Base-by-base conservation (phyloP, 179 eudicot genomes). In the Silene coronaria region DNA sequence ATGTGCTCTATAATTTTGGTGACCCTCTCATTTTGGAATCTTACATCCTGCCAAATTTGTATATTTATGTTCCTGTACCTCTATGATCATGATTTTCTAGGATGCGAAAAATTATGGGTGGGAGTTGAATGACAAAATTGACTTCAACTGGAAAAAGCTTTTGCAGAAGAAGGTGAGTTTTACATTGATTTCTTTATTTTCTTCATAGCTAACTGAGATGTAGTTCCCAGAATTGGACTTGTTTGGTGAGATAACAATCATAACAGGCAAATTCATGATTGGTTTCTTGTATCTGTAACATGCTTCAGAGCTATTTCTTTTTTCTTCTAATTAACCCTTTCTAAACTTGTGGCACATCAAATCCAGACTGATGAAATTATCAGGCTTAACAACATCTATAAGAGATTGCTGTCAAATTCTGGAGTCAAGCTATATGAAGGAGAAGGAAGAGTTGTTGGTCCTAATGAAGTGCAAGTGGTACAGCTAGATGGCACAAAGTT, bases 341-440 rank as follows among this genome's bases (percentile, higher is more conserved):
- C 13, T 59, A 32, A 34, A 10, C 21, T 46, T 48, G 16, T 11
- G 2, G 61, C 60, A 26, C 60, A 26, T 71, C 36, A 60, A 45
- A 70, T 84, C 74, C 89, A 92, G 99, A 89, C 96, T 14, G 91
- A 93, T 75, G 99, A 96, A 79, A 93, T 96, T 55, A 11, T 87
- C 63, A 87, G 99, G 80, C 84, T 96, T 70, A 93, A 84, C 83
- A 88, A 90, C 59, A 89, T 96, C 11, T 93, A 96, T 83, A 96
- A 93, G 85, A 85, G 97, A 51, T 73, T 96, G 58, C 83, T 96
- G 73, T 85, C 97, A 64, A 90, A 89, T 91, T 82, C 97, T 62
- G 97, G 96, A 76, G 99, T 92, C 60, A 96, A 92, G 80, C 84
- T 96, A 71, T 96, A 78, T 77, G 99, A 96, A 88, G 99, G 99